Evolutionary conservation across 805 yeast species (phyloP).

Genomic region (Candida caryicola): DNA sequence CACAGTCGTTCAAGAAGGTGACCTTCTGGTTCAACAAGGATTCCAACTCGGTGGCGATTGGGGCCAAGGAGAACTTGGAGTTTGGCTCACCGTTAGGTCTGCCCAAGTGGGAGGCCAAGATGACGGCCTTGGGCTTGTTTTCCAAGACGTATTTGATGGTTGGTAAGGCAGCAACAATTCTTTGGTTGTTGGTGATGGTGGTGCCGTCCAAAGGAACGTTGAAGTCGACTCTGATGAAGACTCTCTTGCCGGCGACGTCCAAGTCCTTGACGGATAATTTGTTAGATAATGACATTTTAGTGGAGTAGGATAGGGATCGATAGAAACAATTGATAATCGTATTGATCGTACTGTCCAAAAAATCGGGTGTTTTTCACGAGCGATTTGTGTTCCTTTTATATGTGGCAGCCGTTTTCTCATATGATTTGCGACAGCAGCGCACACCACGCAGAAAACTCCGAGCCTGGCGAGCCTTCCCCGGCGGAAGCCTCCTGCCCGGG

Average conservation of each 20-base stretch:
- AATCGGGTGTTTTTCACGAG: neutral
- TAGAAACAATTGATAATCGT: neutral
- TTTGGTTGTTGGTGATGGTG: slow-evolving; percentile 98
- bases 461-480: neutral
- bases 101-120: slow-evolving; percentile 96
- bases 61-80: slow-evolving; percentile 86
- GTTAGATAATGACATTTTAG: slow-evolving; percentile 82
- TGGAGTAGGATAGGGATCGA: slow-evolving; percentile 1
- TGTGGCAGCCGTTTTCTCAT: neutral
- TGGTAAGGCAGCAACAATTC: slow-evolving; percentile 99
- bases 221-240: slow-evolving; percentile 97
- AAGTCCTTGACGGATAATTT: slow-evolving; percentile 93
- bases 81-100: slow-evolving; percentile 95
- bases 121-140: slow-evolving; percentile 84
- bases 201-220: slow-evolving; percentile 93
- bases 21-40: slow-evolving; percentile 70
- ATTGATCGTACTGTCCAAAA: neutral
- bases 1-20: slow-evolving; percentile 84
- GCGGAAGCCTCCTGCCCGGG: neutral
- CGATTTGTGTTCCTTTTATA: neutral
- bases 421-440: neutral
- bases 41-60: slow-evolving; percentile 88
- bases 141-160: slow-evolving; percentile 93
- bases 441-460: slow-evolving; percentile 2
- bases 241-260: slow-evolving; percentile 85